Base-by-base conservation (phyloP, 306 rosid species). In the Mimosa bimucronata region DNA sequence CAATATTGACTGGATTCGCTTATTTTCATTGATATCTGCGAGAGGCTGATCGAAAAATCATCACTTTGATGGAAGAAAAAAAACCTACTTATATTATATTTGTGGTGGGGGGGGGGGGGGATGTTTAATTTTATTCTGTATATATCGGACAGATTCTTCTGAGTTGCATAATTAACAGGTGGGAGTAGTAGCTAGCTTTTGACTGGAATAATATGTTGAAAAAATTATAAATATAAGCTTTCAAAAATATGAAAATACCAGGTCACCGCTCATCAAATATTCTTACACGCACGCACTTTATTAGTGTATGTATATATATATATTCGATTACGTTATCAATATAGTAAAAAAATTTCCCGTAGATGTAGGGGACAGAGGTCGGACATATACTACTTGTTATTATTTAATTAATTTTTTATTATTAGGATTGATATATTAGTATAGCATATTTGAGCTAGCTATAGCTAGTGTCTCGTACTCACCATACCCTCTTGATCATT, bases 341-440 rank as follows among this genome's bases (percentile, higher is more conserved):
- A 66, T 65, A 7, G 1, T 31, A 7, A 66, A 66, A 37, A 19
- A 0, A 3, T 18, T 37, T 8, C 26, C 41, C 11, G 38, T 75
- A 41, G 57, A 40, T 29, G 76, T 72, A 77, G 77, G 78, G 78
- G 91, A 88, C 91, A 77, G 69, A 72, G 77, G 91, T 88, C 89
- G 86, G 82, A 68, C 48, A 62, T 76, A 71, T 48, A 48, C 8
- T 46, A 57, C 38, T 25, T 31, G 66, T 26, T 28, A 12, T 14
- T 61, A 28, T 61, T 28, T 26, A 28, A 12, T 60, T 23, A 57
- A 8, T n/a, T 7, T n/a, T n/a, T 55, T 9, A 9, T 58, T 25
- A 5, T 58, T 58, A 25, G 34, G 19, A 10, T 60, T 60, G 8
- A 53, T 34, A 34, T 34, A 34, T 6, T 34, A 1, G 10, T 53